Evolutionary conservation across 148 eudicot species (phyloP), one percentile per base, ranked within the genome.

Genomic region (Vaccinium darrowii): DNA sequence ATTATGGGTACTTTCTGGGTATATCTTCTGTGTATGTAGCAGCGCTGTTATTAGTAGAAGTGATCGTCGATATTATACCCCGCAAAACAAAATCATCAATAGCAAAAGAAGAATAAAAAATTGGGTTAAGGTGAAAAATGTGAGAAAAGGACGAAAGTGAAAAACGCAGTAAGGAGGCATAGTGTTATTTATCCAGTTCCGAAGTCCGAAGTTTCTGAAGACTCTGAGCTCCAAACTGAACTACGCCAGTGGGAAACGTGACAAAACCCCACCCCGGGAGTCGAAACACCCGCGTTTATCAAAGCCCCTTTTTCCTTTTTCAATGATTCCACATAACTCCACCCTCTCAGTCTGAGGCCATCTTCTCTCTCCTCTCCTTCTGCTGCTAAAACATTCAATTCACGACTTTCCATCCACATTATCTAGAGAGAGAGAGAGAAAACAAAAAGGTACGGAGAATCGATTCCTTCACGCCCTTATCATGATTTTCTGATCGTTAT

Each of bases 171-270:
- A 30, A 69, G 74, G 43, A 13, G 74, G 43, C 74, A 30, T 27
- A 69, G 43, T 69, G 74, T 69, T 69, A 69, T 62, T 69, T 69
- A 30, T 30, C 74, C 74, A 4, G 74, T 27, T 69, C 39, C 74
- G 18, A 10, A 23, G 11, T 69, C 18, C 74, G 18, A 9, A 25
- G 16, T 11, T 36, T 27, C 27, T 43, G 47, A 43, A 16, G 39
- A 58, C n/a, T 58, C 21, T 21, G 6, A 62, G 27, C 33, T 11
- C 73, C 73, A 4, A 10, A 67, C 73, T 67, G 36, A 67, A 67
- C 25, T 10, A 69, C 5, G 47, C 47, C 47, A 3, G 47, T 0
- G 47, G 47, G 47, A 43, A 43, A 5, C 47, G 47, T 43, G 39
- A 69, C 72, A 23, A 10, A 23, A 65, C 23, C 72, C 4, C 5